phyloP scores from a whole-genome alignment of 169 alveolate species.

The Plasmodium cynomolgi region DNA sequence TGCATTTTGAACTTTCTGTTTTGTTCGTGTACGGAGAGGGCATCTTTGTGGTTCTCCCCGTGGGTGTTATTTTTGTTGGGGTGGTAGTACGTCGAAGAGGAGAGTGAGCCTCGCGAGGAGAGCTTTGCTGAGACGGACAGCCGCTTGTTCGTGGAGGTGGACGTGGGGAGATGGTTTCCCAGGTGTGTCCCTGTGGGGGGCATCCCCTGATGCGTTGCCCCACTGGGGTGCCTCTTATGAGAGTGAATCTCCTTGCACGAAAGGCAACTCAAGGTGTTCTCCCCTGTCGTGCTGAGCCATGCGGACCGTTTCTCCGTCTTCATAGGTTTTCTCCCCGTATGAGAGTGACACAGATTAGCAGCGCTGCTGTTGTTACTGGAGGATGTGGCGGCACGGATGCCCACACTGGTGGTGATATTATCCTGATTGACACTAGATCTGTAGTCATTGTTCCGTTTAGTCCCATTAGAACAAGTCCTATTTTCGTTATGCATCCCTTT shows the following conservation, averaged over 20 bases:
- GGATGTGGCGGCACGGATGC: background rate
- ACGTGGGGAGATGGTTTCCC: background rate
- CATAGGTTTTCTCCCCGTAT: background rate
- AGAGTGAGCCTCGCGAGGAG: slow-evolving; percentile 12
- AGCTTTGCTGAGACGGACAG: slow-evolving; percentile 17
- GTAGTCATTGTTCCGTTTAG: slow-evolving; percentile 17
- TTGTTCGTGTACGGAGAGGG: slow-evolving; percentile 27
- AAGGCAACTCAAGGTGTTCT: background rate
- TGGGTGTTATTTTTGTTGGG: slow-evolving; percentile 7
- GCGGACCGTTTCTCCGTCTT: background rate
- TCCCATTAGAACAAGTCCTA: slow-evolving; percentile 20
- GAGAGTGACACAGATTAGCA: background rate
- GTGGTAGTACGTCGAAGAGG: slow-evolving; percentile 9
- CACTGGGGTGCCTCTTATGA: background rate
- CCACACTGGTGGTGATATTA: background rate
- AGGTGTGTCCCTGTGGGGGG: background rate
- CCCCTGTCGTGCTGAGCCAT: background rate
- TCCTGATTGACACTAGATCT: background rate
- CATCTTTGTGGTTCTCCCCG: slow-evolving; percentile 21
- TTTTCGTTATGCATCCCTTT: slow-evolving; percentile 63
- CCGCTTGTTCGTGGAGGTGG: background rate
- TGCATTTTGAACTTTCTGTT: slow-evolving; percentile 42
- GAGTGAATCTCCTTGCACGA: background rate
- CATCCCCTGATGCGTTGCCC: background rate
- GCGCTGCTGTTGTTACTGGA: background rate